These are phyloP conservation scores for Starmera pachycereana DNA, from an alignment of 805 yeast genomes.

Conservation along the genomic window DNA sequence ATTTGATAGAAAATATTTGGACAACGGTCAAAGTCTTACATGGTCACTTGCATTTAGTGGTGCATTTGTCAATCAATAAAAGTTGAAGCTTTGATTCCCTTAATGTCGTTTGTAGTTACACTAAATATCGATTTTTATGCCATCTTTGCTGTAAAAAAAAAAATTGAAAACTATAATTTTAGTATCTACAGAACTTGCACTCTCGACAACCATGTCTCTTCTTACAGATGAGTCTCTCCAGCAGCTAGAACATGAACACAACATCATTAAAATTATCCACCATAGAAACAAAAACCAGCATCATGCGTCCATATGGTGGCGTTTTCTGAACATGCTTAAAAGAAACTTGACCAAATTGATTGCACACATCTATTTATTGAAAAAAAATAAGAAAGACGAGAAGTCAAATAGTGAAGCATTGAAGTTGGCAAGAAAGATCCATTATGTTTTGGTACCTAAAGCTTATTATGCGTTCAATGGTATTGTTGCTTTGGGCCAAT, in stretches of 20 bases:
- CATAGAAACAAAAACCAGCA: conserved; percentile 76
- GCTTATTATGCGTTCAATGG: conserved; percentile 56
- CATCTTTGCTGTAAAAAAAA: too few species aligned
- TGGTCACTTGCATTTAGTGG: conserved; percentile 81
- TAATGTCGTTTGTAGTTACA: too few species aligned
- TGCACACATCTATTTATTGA: conserved; percentile 7
- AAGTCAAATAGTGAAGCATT: conserved; percentile 10
- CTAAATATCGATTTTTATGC: too few species aligned
- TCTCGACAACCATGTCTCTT: too few species aligned
- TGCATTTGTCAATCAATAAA: conserved; percentile 10
- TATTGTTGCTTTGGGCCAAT: conserved; percentile 67
- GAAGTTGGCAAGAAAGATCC: conserved; percentile 18
- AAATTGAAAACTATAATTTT: too few species aligned
- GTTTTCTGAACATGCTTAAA: conserved; percentile 49
- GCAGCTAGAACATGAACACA: conserved; percentile 37
- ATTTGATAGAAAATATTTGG: conserved; percentile 52
- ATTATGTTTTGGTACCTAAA: conserved; percentile 28
- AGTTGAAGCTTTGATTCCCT: too few species aligned
- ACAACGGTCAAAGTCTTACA: conserved; percentile 77
- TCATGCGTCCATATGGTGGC: conserved; percentile 69
- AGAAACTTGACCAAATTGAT: conserved; percentile 38
- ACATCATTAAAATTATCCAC: conserved; percentile 50
- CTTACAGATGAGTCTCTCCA: conserved; percentile 1
- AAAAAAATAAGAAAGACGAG: background rate
- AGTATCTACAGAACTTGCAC: too few species aligned